Conservation (phyloP, 2,329 filamentous ascomycete genomes). For the Cadophora malorum region DNA sequence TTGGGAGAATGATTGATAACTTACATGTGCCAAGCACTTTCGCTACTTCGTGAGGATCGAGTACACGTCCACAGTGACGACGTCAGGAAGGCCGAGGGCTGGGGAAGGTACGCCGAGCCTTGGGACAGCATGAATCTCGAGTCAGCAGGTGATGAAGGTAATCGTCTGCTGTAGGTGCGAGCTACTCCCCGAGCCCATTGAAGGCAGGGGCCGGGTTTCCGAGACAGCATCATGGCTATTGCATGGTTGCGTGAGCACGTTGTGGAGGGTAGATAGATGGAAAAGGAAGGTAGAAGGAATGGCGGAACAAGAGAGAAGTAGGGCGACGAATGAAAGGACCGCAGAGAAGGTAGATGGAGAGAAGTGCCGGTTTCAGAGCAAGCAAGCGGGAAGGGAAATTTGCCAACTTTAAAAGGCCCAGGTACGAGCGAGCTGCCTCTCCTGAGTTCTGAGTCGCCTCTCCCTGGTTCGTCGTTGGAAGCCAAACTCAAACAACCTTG, state of each 20-base stretch:
- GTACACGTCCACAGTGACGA: constrained; percentile 19
- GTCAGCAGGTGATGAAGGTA: constrained; percentile 6
- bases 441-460: background rate
- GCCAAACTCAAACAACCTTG: background rate
- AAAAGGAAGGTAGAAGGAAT: background rate
- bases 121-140: constrained; percentile 20
- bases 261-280: background rate
- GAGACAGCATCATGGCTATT: constrained; percentile 13
- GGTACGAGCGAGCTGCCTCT: background rate
- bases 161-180: constrained; percentile 6
- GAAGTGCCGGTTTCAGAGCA: constrained; percentile 11
- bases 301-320: background rate
- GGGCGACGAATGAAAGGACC: background rate
- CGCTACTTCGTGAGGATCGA: constrained; percentile 13
- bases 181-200: constrained; percentile 17
- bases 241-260: constrained; percentile 14
- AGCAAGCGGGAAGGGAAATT: background rate
- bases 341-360: background rate
- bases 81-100: background rate
- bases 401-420: background rate
- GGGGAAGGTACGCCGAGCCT: constrained; percentile 2
- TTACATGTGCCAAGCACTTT: constrained; percentile 16
- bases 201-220: constrained; percentile 15
- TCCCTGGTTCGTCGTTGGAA: background rate
- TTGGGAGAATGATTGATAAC: constrained; percentile 11